Percentiles rank a stretch among this genome's conserved stretches.
These are phyloP conservation scores for Trichosanthes truncata DNA, from an alignment of 306 rosid species.

Conservation along the genomic window DNA sequence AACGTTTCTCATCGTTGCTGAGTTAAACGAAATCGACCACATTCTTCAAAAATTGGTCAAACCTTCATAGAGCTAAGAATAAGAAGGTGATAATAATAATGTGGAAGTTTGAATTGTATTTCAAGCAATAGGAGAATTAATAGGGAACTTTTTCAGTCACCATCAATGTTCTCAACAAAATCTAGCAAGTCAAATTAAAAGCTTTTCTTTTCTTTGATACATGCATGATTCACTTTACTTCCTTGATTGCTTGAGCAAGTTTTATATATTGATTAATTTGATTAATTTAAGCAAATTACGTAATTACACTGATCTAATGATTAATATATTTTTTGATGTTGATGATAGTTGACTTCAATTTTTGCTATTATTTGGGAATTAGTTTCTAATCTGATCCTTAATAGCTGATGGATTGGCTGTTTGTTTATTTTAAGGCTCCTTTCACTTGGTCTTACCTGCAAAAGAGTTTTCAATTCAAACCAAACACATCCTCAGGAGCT, in stretches of 20 bases:
- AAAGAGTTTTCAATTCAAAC: neutral
- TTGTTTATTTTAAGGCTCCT: neutral
- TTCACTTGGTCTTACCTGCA: neutral
- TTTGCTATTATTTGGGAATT: neutral
- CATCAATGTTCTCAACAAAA: neutral
- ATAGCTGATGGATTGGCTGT: neutral
- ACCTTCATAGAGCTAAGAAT: neutral
- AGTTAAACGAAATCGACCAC: neutral
- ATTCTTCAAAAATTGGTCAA: neutral
- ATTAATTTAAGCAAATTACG: constrained; percentile 6
- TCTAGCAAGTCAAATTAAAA: neutral
- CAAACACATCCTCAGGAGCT: neutral
- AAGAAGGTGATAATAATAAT: neutral
- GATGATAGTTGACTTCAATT: constrained; percentile 12
- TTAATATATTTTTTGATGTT: constrained; percentile 1
- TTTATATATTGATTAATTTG: neutral
- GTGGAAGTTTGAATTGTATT: neutral
- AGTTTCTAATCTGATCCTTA: neutral
- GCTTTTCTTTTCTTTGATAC: neutral
- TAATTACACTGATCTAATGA: neutral
- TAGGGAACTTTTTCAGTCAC: neutral
- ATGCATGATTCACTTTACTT: constrained; percentile 6
- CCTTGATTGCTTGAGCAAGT: constrained; percentile 2
- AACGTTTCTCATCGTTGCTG: no score
- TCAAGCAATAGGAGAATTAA: neutral